Base-by-base conservation (phyloP, 2,329 filamentous ascomycete species). In the Aspergillus sp. region DNA sequence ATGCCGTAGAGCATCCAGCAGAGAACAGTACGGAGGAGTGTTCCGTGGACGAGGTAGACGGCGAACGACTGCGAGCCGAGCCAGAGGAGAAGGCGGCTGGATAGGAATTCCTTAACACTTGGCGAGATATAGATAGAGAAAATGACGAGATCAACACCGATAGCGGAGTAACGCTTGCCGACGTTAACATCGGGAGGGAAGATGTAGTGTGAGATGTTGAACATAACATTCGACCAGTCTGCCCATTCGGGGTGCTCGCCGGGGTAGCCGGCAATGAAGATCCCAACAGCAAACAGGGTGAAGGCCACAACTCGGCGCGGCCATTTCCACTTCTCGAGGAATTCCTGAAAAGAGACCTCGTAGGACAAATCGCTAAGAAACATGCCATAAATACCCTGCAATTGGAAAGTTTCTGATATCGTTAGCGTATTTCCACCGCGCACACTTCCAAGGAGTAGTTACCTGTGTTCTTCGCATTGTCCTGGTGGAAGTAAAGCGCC, bases 61-160 rank as follows among this genome's bases (percentile, higher is more conserved):
- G 82, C 81, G 58, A 83, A 83, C 53, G 79, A 81, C 67, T 82
- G 80, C 58, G 78, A 76, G n/a, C 82, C 82, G 3, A 83, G 72
- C 80, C 80, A 83, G 58, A 82, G 78, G 37, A 83, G 78, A 2
- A 80, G 62, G 27, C 76, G 75, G 67, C 80, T 80, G 4, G 79
- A 80, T 22, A 84, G 77, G 19, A 81, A 73, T 24, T 74, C 73
- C 62, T 82, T 80, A 7, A 81, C 70, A 5, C 73, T 67, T 0
- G 80, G 79, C 2, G 80, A 82, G 15, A 83, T 68, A 69, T 77
- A 81, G 55, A 83, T 79, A 22, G 79, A 79, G n/a, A 80, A 66
- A 47, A 80, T 79, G 54, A 79, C 73, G 37, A 82, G 68, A 64
- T 82, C 77, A 56, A 82, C 74, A 40, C 79, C 81, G 20, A 82